These are phyloP conservation scores for Amoebophrya sp. DNA, from an alignment of 169 alveolate species.

Conservation along the genomic window DNA sequence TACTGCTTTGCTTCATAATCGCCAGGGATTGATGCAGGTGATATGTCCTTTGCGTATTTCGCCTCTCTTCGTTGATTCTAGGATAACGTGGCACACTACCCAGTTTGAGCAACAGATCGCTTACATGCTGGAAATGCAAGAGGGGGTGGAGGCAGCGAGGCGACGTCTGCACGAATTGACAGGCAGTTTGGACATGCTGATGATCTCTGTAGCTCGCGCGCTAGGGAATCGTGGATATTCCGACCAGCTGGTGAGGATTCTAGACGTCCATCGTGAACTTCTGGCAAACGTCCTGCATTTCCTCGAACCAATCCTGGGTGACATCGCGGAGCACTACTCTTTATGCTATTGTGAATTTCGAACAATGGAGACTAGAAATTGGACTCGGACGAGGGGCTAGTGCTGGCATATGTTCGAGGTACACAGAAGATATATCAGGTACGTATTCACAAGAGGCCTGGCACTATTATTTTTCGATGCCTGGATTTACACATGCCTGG, in stretches of 20 bases:
- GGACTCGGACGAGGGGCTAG: too few relatives aligned
- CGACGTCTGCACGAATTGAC: constrained; percentile 12
- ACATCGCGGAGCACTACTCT: constrained; percentile 29
- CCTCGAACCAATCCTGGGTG: neutral
- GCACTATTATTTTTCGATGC: too few relatives aligned
- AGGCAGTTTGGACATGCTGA: neutral
- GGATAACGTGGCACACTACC: neutral
- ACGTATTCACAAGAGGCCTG: too few relatives aligned
- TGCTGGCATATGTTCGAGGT: too few relatives aligned
- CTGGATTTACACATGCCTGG: too few relatives aligned
- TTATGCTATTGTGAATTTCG: too few relatives aligned
- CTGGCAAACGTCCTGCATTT: neutral
- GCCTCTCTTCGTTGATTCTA: neutral
- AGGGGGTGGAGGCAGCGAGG: neutral
- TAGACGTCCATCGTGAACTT: neutral
- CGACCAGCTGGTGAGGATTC: neutral
- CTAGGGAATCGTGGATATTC: neutral
- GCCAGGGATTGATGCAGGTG: constrained; percentile 11
- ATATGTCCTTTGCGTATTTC: neutral
- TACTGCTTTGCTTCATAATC: too few relatives aligned
- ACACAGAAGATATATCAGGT: too few relatives aligned
- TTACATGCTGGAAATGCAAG: neutral
- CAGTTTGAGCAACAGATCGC: neutral
- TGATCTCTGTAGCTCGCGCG: neutral
- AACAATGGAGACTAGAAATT: too few relatives aligned